These are phyloP conservation scores for Tetrahymena malaccensis DNA, from an alignment of 73 alveolate species.

Conservation along the genomic window DNA sequence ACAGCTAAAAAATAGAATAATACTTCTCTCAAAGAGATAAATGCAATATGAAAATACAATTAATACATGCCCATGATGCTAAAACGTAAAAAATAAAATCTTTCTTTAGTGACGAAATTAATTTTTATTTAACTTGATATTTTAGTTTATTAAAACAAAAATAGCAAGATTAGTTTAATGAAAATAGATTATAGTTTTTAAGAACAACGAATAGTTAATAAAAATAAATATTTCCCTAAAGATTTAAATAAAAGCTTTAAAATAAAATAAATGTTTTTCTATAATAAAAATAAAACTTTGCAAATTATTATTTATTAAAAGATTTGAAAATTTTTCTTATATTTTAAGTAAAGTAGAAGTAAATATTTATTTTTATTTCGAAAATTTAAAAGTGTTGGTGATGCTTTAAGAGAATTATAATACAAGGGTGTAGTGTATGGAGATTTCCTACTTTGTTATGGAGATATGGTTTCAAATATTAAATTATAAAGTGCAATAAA, in stretches of 20 bases:
- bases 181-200: no score
- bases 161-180: no score
- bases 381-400: constrained; percentile 3
- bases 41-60: not conserved
- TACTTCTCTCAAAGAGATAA: not conserved
- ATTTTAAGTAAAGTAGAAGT: not conserved
- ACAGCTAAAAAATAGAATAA: not conserved
- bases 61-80: not conserved
- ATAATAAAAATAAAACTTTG: no score
- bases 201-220: no score
- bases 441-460: constrained; percentile 21
- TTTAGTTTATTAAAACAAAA: no score
- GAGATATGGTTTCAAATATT: constrained; percentile 30
- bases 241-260: not conserved
- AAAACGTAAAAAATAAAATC: not conserved
- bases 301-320: no score
- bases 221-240: no score
- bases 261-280: not conserved
- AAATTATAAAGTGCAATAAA: not conserved
- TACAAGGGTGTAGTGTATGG: constrained; percentile 4
- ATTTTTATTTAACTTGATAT: no score
- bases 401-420: constrained; percentile 30
- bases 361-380: not conserved
- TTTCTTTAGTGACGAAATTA: not conserved
- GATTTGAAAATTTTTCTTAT: no score